Conservation (phyloP, 306 rosid genomes). For the Rosa multiflora region DNA sequence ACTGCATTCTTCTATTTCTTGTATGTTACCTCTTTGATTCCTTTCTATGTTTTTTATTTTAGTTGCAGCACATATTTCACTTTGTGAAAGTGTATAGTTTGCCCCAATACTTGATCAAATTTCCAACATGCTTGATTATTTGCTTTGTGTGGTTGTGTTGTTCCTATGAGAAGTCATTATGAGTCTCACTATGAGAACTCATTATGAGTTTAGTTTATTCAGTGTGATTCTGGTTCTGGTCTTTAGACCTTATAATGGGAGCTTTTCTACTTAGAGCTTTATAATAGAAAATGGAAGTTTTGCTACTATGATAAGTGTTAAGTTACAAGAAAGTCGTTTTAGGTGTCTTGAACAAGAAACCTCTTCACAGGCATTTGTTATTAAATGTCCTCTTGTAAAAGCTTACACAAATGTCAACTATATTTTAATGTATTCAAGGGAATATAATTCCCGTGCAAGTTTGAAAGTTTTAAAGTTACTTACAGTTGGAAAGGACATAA, state of each 20-base stretch:
- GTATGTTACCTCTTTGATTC: conserved; percentile 37
- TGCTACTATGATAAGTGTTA: background rate
- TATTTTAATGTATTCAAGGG: background rate
- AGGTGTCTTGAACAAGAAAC: background rate
- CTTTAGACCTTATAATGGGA: background rate
- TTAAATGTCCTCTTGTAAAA: background rate
- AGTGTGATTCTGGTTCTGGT: background rate
- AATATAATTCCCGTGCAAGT: background rate
- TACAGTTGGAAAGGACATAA: background rate
- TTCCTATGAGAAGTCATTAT: no score
- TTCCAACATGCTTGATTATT: background rate
- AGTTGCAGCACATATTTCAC: conserved; percentile 12
- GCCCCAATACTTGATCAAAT: background rate
- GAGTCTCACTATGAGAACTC: background rate
- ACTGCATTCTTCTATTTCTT: conserved; percentile 94
- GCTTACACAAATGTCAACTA: background rate
- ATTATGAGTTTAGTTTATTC: background rate
- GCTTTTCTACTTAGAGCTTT: background rate
- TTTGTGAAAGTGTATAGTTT: conserved; percentile 11
- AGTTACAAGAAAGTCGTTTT: background rate
- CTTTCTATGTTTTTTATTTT: conserved; percentile 3
- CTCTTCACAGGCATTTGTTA: background rate
- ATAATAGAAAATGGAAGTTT: background rate
- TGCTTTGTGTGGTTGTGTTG: background rate
- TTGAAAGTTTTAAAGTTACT: background rate